Evolutionary conservation across 2,329 filamentous ascomycete genomes (phyloP).

Genomic region (Ceratocystis colombiana): DNA sequence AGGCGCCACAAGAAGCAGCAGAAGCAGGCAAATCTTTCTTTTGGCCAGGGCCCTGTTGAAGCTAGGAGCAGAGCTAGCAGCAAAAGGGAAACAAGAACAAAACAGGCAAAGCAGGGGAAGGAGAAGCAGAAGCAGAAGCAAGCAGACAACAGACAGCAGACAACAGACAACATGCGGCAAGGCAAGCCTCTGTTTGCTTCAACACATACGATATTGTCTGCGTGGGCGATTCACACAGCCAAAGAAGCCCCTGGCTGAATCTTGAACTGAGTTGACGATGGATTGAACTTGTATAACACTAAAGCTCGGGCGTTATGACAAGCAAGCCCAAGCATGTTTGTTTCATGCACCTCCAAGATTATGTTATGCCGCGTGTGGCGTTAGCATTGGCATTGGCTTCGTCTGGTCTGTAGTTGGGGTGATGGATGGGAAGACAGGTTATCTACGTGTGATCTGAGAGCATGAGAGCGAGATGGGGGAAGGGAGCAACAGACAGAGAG

Average conservation of each 20-base stretch:
- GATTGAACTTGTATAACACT: background rate
- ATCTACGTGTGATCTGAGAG: background rate
- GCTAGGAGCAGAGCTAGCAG: background rate
- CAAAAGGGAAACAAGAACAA: conserved; percentile 2
- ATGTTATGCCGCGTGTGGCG: conserved; percentile 13
- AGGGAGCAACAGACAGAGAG: background rate
- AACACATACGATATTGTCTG: background rate
- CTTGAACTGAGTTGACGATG: background rate
- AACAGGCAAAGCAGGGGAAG: background rate
- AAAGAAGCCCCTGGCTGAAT: background rate
- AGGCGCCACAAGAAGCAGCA: too few species aligned
- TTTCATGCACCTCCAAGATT: conserved; percentile 14
- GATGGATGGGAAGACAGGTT: background rate
- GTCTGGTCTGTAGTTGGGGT: background rate
- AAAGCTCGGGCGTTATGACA: conserved; percentile 12
- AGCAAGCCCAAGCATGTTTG: conserved; percentile 7
- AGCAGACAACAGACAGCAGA: background rate
- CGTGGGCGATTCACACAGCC: background rate
- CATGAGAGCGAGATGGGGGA: background rate
- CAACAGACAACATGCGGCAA: background rate
- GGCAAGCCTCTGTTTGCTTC: too few species aligned
- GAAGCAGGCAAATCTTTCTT: too few species aligned
- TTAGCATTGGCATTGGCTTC: background rate
- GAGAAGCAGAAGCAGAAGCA: background rate
- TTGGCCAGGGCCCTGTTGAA: too few species aligned